phyloP scores from a whole-genome alignment of 192 early-diverging fungal genomes.

The Diversispora eburnea region DNA sequence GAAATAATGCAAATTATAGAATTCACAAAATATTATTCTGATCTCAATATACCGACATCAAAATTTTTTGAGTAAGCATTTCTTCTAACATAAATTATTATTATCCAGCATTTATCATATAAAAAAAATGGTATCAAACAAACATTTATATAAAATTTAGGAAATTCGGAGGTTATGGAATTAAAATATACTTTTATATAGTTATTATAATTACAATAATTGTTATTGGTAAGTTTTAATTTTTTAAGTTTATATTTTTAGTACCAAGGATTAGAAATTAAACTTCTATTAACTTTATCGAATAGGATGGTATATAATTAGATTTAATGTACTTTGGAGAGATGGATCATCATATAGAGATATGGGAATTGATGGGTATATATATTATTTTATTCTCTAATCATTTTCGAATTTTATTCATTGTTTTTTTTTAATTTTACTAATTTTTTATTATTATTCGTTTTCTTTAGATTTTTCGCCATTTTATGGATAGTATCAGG shows the following conservation, averaged over 20 bases:
- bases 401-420: neutral
- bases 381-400: neutral
- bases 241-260: neutral
- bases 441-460: neutral
- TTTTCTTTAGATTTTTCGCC: neutral
- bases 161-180: neutral
- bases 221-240: neutral
- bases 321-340: neutral
- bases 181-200: neutral
- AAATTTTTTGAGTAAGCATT: neutral
- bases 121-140: neutral
- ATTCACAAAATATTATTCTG: neutral
- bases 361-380: neutral
- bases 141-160: neutral
- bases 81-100: no score
- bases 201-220: neutral
- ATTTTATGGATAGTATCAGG: no score
- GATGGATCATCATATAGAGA: neutral
- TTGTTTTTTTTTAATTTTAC: neutral
- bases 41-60: no score
- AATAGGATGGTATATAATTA: slow-evolving; percentile 4
- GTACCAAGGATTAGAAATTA: neutral
- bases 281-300: neutral
- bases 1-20: neutral
- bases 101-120: neutral